Conservation (phyloP, 495 filamentous ascomycete genomes). For the Xylaria venustula region DNA sequence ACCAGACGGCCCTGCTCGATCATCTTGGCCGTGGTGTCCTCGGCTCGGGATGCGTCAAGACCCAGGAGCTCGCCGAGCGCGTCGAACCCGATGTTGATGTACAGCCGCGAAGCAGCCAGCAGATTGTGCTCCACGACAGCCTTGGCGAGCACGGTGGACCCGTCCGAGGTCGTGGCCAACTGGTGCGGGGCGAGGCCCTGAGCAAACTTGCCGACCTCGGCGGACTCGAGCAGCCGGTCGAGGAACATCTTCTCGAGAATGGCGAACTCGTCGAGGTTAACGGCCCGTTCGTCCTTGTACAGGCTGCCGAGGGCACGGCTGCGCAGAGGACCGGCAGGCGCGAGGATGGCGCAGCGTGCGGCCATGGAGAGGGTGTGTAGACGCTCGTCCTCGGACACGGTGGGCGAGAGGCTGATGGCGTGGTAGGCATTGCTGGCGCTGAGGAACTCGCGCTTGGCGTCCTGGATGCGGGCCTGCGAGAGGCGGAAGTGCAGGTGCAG, state of each 20-base stretch:
- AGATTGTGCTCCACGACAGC: constrained; percentile 96
- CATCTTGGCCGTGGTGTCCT: constrained; percentile 90
- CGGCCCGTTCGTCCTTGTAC: constrained; percentile 90
- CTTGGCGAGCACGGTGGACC: constrained; percentile 88
- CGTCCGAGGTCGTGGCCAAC: constrained; percentile 82
- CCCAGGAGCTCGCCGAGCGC: constrained; percentile 75
- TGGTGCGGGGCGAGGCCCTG: constrained; percentile 81
- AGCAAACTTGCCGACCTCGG: constrained; percentile 83
- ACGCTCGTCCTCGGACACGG: constrained; percentile 78
- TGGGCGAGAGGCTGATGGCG: constrained; percentile 69
- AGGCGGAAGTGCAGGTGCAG: constrained; percentile 82
- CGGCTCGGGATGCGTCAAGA: constrained; percentile 76
- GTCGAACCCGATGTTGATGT: constrained; percentile 83
- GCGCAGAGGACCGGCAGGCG: constrained; percentile 83
- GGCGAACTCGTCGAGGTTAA: constrained; percentile 71
- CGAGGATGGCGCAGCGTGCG: constrained; percentile 93
- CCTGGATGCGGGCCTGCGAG: constrained; percentile 87
- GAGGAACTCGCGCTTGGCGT: constrained; percentile 87
- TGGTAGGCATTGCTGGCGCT: constrained; percentile 86
- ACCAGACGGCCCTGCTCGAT: constrained; percentile 86
- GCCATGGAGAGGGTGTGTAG: constrained; percentile 81
- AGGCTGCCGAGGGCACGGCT: constrained; percentile 74
- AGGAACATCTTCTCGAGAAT: constrained; percentile 99
- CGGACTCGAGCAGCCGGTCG: constrained; percentile 74
- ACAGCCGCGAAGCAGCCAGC: constrained; percentile 78